phyloP scores from a whole-genome alignment of 2,329 filamentous ascomycete genomes.

The Tolypocladium pustulatum region DNA sequence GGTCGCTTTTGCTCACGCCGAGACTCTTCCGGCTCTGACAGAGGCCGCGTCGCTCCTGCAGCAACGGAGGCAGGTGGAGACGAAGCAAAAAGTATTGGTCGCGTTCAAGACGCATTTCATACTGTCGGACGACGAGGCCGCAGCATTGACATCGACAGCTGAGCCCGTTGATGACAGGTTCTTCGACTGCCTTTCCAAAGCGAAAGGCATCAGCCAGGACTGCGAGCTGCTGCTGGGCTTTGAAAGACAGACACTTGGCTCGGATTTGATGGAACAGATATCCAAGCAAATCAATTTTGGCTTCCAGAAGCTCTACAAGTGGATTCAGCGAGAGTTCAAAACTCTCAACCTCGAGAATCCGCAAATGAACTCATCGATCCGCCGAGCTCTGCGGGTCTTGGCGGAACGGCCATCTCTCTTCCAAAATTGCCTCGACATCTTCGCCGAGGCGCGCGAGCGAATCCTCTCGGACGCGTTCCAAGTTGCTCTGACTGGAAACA shows the following conservation, averaged over 20 bases:
- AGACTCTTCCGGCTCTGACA: conserved; percentile 63
- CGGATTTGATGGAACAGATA: conserved; percentile 86
- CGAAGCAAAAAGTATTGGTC: conserved; percentile 66
- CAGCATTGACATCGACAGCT: conserved; percentile 63
- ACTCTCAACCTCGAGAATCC: conserved; percentile 87
- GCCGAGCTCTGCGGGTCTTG: conserved; percentile 73
- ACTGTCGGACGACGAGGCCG: conserved; percentile 69
- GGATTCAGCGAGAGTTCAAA: conserved; percentile 91
- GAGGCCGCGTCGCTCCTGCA: conserved; percentile 66
- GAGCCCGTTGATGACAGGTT: conserved; percentile 81
- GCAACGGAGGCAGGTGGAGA: conserved; percentile 64
- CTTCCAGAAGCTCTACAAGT: conserved; percentile 92
- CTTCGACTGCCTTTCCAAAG: conserved; percentile 64
- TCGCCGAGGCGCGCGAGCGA: conserved; percentile 80
- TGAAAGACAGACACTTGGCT: conserved; percentile 76
- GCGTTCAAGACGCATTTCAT: conserved; percentile 78
- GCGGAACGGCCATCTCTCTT: conserved; percentile 86
- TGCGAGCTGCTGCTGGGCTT: conserved; percentile 83
- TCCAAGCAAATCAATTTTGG: conserved; percentile 78
- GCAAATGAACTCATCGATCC: conserved; percentile 77
- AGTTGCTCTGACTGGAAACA: conserved; percentile 68
- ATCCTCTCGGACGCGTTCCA: conserved; percentile 86
- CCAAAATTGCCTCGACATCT: conserved; percentile 86
- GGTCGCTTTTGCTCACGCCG: conserved; percentile 62
- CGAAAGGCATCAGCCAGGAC: conserved; percentile 80